These are phyloP conservation scores for Tricholoma sp. DNA, from an alignment of 768 basidiomycete species.

Conservation along the genomic window DNA sequence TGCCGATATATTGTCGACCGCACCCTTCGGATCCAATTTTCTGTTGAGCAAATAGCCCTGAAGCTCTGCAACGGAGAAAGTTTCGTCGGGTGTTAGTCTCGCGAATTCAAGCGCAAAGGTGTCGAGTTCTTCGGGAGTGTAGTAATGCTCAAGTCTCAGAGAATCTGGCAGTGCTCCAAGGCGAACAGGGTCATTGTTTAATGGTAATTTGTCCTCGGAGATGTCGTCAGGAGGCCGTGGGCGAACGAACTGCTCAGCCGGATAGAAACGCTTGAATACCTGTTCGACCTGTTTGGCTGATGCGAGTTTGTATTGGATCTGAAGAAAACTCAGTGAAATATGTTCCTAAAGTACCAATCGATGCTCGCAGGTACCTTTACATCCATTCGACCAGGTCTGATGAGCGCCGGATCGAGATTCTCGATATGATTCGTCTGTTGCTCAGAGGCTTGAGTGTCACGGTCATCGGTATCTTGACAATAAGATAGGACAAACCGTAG, in stretches of 20 bases:
- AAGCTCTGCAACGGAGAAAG: conserved; percentile 55
- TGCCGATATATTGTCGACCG: conserved; percentile 13
- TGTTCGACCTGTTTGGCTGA: conserved; percentile 39
- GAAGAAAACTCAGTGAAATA: background rate
- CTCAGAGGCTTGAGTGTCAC: background rate
- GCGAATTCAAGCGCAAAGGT: conserved; percentile 27
- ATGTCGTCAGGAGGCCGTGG: background rate
- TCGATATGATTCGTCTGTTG: conserved; percentile 50
- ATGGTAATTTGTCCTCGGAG: conserved; percentile 11
- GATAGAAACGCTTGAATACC: conserved; percentile 48
- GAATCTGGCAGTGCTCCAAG: no score
- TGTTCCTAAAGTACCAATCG: background rate
- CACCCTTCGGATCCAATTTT: conserved; percentile 34
- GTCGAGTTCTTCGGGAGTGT: background rate
- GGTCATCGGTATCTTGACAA: background rate
- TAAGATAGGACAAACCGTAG: conserved; percentile 36
- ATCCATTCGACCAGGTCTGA: conserved; percentile 56
- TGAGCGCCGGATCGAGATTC: conserved; percentile 48
- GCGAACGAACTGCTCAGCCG: background rate
- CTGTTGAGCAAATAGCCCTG: conserved; percentile 51
- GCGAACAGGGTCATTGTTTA: background rate
- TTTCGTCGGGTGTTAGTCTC: conserved; percentile 34
- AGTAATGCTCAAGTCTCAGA: background rate
- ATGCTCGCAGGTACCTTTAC: conserved; percentile 22
- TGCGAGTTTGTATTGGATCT: conserved; percentile 44